A percentile compares a stretch with the other conserved stretches of the same genome.
Evolutionary conservation across 2,329 filamentous ascomycete species (phyloP).

Genomic region (Fusarium tanahbumbuense): DNA sequence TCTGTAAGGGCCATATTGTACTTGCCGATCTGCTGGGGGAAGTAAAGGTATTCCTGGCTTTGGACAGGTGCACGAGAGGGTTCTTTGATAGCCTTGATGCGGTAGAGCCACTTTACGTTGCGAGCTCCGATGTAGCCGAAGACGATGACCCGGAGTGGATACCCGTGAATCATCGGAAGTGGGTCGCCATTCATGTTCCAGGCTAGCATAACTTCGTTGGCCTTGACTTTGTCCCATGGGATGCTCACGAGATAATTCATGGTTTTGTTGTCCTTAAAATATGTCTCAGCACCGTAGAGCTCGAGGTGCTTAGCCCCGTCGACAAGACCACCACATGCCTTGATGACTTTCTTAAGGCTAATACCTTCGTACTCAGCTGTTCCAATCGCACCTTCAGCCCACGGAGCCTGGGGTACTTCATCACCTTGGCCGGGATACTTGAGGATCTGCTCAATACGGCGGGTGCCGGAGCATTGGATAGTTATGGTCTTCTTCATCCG

Average conservation of each 20-base stretch:
- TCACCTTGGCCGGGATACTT: conserved; percentile 75
- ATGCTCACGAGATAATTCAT: conserved; percentile 77
- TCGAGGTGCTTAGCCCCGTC: conserved; percentile 71
- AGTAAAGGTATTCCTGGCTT: conserved; percentile 75
- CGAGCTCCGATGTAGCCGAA: conserved; percentile 75
- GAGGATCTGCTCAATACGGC: conserved; percentile 75
- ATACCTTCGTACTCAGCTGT: conserved; percentile 73
- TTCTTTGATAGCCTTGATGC: conserved; percentile 68
- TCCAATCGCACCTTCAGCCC: conserved; percentile 76
- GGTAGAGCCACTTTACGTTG: conserved; percentile 72
- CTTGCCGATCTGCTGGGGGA: conserved; percentile 74
- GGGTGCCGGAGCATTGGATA: conserved; percentile 76
- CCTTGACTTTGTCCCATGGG: conserved; percentile 74
- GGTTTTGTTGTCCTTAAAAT: conserved; percentile 74
- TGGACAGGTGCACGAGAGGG: conserved; percentile 71
- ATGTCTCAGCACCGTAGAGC: conserved; percentile 77
- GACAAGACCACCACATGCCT: conserved; percentile 72
- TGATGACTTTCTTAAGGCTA: conserved; percentile 76
- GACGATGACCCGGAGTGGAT: conserved; percentile 70
- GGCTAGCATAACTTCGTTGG: conserved; percentile 73
- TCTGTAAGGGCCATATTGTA: conserved; percentile 70
- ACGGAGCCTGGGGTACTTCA: conserved; percentile 65
- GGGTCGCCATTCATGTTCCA: conserved; percentile 79
- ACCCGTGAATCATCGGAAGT: conserved; percentile 74
- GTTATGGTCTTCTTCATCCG: conserved; percentile 69